Evolutionary conservation across 345 rosid genomes (phyloP).

Genomic region (Diplotaxis tenuifolia): DNA sequence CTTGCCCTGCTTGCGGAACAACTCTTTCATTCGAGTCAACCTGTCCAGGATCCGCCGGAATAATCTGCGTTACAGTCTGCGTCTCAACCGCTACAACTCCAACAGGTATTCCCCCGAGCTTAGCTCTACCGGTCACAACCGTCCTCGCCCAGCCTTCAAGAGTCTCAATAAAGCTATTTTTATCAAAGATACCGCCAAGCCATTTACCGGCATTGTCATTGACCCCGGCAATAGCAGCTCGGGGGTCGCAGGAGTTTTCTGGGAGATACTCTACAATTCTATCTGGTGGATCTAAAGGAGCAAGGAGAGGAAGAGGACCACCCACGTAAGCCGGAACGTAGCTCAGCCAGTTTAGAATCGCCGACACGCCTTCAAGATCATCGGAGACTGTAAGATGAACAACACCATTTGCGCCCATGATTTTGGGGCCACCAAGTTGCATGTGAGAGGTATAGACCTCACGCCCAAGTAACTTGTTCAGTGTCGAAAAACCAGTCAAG

Average conservation of each 20-base stretch:
- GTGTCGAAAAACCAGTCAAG: conserved; percentile 94
- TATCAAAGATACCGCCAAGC: conserved; percentile 96
- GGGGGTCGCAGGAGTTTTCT: conserved; percentile 93
- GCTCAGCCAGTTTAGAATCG: conserved; percentile 95
- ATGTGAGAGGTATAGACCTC: conserved; percentile 99
- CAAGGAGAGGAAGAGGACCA: conserved; percentile 70
- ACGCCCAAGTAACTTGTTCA: conserved; percentile 97
- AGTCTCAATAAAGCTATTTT: conserved; percentile 85
- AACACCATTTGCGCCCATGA: conserved; percentile 98
- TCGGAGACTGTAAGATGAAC: conserved; percentile 95
- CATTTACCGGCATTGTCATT: conserved; percentile 68
- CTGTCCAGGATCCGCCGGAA: conserved; percentile 99
- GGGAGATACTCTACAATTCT: conserved; percentile 85
- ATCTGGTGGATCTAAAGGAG: conserved; percentile 72
- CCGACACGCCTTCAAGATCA: conserved; percentile 92
- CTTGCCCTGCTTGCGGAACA: conserved; percentile 99
- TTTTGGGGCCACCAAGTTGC: conserved; percentile 99
- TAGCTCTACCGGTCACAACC: conserved; percentile 98
- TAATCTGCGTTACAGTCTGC: conserved; percentile 96
- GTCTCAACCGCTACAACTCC: conserved; percentile 99
- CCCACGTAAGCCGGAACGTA: conserved; percentile 76
- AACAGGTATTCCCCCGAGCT: conserved; percentile 95
- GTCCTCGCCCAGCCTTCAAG: conserved; percentile 99
- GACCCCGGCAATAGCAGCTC: conserved; percentile 83
- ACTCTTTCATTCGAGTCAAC: conserved; percentile 97